Percentiles rank a stretch among this genome's conserved stretches.
These are phyloP conservation scores for Meyerozyma carpophila DNA, from an alignment of 1,139 yeast genomes.

Conservation along the genomic window DNA sequence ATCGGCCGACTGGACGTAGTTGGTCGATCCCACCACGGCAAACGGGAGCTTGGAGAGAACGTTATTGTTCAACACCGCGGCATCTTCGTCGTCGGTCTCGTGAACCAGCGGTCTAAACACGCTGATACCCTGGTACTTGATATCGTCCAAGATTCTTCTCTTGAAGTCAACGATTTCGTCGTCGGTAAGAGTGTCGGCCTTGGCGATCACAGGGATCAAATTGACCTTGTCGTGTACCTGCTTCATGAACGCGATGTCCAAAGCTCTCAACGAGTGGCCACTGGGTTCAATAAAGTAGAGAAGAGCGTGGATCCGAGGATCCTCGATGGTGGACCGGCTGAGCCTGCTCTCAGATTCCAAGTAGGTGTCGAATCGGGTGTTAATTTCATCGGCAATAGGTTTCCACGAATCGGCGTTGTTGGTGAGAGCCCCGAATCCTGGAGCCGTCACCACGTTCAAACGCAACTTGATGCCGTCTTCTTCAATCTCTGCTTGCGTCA, in stretches of 20 bases:
- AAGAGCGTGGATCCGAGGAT: conserved; percentile 82
- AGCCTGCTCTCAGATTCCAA: conserved; percentile 88
- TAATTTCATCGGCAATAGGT: conserved; percentile 89
- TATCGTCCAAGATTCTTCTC: conserved; percentile 68
- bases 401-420: conserved; percentile 89
- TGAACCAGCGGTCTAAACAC: conserved; percentile 75
- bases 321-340: conserved; percentile 67
- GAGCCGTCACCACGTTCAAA: conserved; percentile 82
- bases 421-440: conserved; percentile 91
- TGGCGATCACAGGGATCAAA: conserved; percentile 90
- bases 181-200: conserved; percentile 88
- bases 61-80: conserved; percentile 57
- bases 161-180: conserved; percentile 79
- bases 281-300: conserved; percentile 94
- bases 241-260: conserved; percentile 87
- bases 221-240: conserved; percentile 88
- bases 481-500: conserved; percentile 70
- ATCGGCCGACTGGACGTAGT: conserved; percentile 63
- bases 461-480: conserved; percentile 91
- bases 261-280: conserved; percentile 85
- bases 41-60: conserved; percentile 77
- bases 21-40: conserved; percentile 91
- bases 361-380: conserved; percentile 77
- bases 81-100: conserved; percentile 86
- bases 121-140: conserved; percentile 68